Evolutionary conservation across 495 filamentous ascomycete genomes (phyloP).

Genomic region (Trichoderma orchidacearum): DNA sequence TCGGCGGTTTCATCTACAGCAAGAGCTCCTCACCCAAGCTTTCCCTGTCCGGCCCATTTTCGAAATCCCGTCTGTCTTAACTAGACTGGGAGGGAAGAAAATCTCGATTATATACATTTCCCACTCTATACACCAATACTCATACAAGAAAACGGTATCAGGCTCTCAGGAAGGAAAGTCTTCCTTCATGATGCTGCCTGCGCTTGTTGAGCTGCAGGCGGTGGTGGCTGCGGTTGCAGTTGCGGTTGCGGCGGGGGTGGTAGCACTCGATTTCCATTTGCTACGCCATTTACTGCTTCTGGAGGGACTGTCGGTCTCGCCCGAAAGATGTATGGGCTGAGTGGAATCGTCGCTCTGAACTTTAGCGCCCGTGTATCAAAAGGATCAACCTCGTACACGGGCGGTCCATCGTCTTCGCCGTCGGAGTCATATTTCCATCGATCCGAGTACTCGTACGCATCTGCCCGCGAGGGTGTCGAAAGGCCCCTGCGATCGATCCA

Average conservation of each 20-base stretch:
- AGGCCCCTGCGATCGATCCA: slow-evolving; percentile 65
- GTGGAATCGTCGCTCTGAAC: slow-evolving; percentile 56
- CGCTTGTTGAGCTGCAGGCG: neutral
- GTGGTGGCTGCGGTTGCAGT: slow-evolving; percentile 9
- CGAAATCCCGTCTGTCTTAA: neutral
- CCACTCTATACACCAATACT: neutral
- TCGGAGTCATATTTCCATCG: slow-evolving; percentile 72
- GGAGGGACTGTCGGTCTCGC: slow-evolving; percentile 13
- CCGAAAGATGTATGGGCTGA: slow-evolving; percentile 21
- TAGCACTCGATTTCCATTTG: slow-evolving; percentile 3
- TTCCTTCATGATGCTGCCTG: neutral
- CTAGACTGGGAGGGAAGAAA: neutral
- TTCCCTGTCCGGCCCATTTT: neutral
- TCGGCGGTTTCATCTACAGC: neutral
- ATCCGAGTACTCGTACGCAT: slow-evolving; percentile 44
- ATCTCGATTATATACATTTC: neutral
- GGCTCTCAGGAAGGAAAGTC: neutral
- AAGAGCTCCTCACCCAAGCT: neutral
- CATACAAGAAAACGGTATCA: slow-evolving; percentile 1
- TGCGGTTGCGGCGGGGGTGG: slow-evolving; percentile 29
- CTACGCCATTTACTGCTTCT: slow-evolving; percentile 4
- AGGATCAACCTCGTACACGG: slow-evolving; percentile 53
- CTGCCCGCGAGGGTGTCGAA: slow-evolving; percentile 36
- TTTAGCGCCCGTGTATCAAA: slow-evolving; percentile 57
- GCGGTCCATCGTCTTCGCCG: slow-evolving; percentile 56